Evolutionary conservation across 306 rosid genomes (phyloP), one percentile per base, ranked within the genome.

Genomic region (Ammopiptanthus mongolicus): DNA sequence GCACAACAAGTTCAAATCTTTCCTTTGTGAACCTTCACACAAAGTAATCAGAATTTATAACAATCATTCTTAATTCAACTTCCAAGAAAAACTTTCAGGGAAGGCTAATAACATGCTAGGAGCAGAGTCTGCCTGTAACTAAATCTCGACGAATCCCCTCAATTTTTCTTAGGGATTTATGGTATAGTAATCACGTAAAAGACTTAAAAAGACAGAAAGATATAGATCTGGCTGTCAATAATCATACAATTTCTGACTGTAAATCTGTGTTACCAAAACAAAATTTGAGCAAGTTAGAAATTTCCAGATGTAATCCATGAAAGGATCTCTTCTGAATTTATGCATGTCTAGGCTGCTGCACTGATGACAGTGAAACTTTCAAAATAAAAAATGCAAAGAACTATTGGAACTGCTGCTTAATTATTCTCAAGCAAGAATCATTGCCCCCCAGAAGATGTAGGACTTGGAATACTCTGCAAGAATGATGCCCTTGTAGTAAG

Each of bases 401-500:
- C 6, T 7, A 65, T 19, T 39, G 15, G 63, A 79, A 52, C 71
- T 69, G 44, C 23, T 41, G 22, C 72, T 55, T 47, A 66, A 21
- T 65, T 62, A 64, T 70, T 75, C 51, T 44, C 71, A 78, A 53
- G 31, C 78, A 70, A 39, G 61, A 71, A 69, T 82, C 85, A 82
- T 14, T 67, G 65, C 69, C 86, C 83, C 56, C 21, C 80, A 22
- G 72, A 59, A 18, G 72, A 65, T 15, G 85, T 73, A 62, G 81
- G 28, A 46, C 80, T 76, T 21, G 97, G 92, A 80, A 96, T 88
- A 76, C 88, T 66, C 89, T 90, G 89, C 90, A 96, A 88, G 77
- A 96, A 96, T 72, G 52, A 69, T 19, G 91, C 84, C 83, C 96
- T 89, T 11, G 80, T 75, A 11, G 81, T 34, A 15, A 86, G 55